phyloP scores from a whole-genome alignment of 306 rosid genomes.

The Quillaja saponaria region DNA sequence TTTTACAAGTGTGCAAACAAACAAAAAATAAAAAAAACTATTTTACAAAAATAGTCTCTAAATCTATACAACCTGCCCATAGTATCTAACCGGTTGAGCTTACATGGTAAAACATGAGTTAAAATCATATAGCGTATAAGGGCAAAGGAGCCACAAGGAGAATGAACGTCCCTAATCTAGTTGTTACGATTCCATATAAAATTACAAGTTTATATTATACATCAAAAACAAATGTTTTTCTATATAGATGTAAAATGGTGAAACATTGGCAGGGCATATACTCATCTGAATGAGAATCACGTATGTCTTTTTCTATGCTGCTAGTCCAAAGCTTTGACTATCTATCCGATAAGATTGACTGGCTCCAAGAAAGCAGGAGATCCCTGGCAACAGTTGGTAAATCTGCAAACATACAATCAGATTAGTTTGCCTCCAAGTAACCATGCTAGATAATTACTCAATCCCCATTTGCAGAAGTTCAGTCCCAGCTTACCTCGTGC shows the following conservation, averaged over 20 bases:
- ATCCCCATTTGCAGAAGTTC: conserved; percentile 7
- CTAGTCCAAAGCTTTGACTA: conserved; percentile 38
- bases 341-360: conserved; percentile 70
- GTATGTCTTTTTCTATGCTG: conserved; percentile 33
- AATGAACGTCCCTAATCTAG: background rate
- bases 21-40: no score
- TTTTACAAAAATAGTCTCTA: background rate
- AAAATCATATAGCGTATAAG: background rate
- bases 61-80: no score
- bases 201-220: conserved; percentile 27
- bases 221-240: no score
- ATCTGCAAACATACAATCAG: conserved; percentile 44
- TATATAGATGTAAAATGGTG: conserved; percentile 6
- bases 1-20: no score
- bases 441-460: conserved; percentile 13
- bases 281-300: conserved; percentile 37
- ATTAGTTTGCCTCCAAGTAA: conserved; percentile 14
- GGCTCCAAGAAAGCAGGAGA: conserved; percentile 87
- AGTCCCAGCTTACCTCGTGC: conserved; percentile 62
- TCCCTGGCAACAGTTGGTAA: conserved; percentile 75
- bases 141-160: background rate
- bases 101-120: background rate
- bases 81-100: background rate
- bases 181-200: conserved; percentile 15
- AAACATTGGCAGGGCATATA: conserved; percentile 31